Evolutionary conservation across 176 grass and related monocot species (phyloP).

Genomic region (Aegilops sharonensis): DNA sequence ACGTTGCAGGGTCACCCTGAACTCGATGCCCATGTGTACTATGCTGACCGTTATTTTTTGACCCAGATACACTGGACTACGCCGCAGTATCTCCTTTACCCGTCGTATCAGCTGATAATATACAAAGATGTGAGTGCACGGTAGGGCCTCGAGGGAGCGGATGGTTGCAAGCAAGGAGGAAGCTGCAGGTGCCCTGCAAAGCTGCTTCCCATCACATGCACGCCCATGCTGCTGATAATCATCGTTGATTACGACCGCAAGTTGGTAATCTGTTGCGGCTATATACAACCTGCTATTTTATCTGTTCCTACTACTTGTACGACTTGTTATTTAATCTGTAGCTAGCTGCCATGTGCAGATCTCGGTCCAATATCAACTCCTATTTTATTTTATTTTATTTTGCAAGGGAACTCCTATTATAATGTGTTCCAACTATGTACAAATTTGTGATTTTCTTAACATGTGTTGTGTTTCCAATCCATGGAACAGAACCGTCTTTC

Average conservation of each 20-base stretch:
- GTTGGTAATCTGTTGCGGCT: not conserved
- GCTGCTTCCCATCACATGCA: conserved; percentile 11
- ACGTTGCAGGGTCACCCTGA: not conserved
- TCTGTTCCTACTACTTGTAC: not conserved
- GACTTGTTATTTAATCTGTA: not conserved
- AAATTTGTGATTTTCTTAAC: not conserved
- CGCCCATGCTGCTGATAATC: not conserved
- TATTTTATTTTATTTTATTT: too few species aligned
- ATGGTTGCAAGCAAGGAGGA: not conserved
- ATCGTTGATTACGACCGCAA: not conserved
- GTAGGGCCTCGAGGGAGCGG: not conserved
- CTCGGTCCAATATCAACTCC: too few species aligned
- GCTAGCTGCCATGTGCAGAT: not conserved
- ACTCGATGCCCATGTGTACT: not conserved
- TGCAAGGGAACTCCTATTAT: not conserved
- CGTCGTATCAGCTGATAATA: not conserved
- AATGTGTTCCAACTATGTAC: not conserved
- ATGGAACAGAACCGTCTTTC: not conserved
- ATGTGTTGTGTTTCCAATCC: conserved; percentile 5
- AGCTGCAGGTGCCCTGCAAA: not conserved
- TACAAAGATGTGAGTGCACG: not conserved
- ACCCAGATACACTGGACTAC: not conserved
- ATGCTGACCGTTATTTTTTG: not conserved
- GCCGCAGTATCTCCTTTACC: not conserved
- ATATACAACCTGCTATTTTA: not conserved